Base-by-base conservation (phyloP, 768 basidiomycete species). In the Rhodosporidiobolus sp. region DNA sequence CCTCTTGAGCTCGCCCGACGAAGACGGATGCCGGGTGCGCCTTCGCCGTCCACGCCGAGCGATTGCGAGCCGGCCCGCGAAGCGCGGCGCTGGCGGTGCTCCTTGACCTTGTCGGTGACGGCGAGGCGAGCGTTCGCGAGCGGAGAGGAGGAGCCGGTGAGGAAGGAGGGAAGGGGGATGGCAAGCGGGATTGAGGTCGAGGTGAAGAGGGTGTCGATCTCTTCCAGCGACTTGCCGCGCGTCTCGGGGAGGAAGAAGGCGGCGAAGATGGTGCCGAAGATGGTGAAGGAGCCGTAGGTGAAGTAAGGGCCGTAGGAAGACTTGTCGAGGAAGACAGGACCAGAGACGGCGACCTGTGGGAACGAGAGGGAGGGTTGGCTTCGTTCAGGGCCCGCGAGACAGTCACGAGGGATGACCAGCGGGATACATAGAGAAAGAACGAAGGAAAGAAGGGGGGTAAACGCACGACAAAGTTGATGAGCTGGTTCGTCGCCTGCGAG, bases 401-500 rank as follows among this genome's bases (percentile, higher is more conserved):
- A n/a, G n/a, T n/a, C n/a, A n/a, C n/a, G n/a, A n/a, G n/a, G n/a
- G n/a, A n/a, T n/a, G n/a, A n/a, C n/a, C n/a, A n/a, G n/a, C n/a
- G n/a, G n/a, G n/a, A n/a, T n/a, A n/a, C n/a, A n/a, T 38, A 26
- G 50, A 22, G 16, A n/a, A 38, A 19, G 17, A 19, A 16, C 1
- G 22, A n/a, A 22, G 43, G 26, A 24, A 17, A 3, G 11, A 43
- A 16, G 30, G 32, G 35, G 9, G 8, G 28, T 9, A 32, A 8
- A 30, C 28, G 53, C 20, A 30, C 35, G 19, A n/a, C 49, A 49
- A 45, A 35, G 63, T 67, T 67, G 35, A 63, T 59, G 19, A 58
- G 32, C 57, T 74, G 73, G 43, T 74, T 74, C 34, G 34, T 19
- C 1, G 63, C 74, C 22, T 66, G 59, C 0, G 67, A 50, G 26